Evolutionary conservation across 2,329 filamentous ascomycete species (phyloP).

Genomic region (Sphaerulina musiva): DNA sequence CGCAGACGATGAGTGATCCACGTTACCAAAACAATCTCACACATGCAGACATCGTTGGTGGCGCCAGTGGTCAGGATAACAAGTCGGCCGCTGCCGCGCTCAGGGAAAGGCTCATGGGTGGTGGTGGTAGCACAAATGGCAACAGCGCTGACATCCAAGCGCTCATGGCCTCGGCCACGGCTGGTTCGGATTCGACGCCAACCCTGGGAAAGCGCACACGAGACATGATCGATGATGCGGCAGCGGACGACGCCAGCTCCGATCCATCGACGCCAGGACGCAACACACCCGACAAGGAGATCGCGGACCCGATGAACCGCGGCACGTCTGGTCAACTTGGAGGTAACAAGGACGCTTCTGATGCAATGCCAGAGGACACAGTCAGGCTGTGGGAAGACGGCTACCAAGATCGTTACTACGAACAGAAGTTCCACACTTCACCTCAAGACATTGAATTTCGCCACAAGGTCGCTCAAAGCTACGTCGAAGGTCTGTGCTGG

Average conservation of each 20-base stretch:
- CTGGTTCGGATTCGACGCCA: slow-evolving; percentile 41
- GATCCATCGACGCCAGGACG: slow-evolving; percentile 49
- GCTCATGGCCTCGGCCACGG: slow-evolving; percentile 29
- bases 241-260: slow-evolving; percentile 30
- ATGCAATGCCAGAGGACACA: slow-evolving; percentile 66
- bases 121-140: slow-evolving; percentile 30
- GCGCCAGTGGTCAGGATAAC: slow-evolving; percentile 66
- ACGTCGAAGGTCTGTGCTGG: slow-evolving; percentile 92
- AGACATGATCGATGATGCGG: slow-evolving; percentile 57
- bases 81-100: slow-evolving; percentile 88
- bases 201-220: slow-evolving; percentile 70
- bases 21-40: slow-evolving; percentile 57
- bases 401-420: slow-evolving; percentile 92
- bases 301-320: slow-evolving; percentile 25
- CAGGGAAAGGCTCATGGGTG: slow-evolving; percentile 66
- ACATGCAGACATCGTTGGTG: slow-evolving; percentile 71
- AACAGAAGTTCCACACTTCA: slow-evolving; percentile 87
- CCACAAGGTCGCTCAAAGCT: slow-evolving; percentile 79
- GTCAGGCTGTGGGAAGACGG: slow-evolving; percentile 92
- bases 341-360: slow-evolving; percentile 44
- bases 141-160: slow-evolving; percentile 29
- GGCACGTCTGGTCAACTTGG: slow-evolving; percentile 31
- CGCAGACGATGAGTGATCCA: slow-evolving; percentile 47
- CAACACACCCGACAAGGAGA: slow-evolving; percentile 46
- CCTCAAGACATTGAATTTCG: slow-evolving; percentile 78